Base-by-base conservation (phyloP, 2,329 filamentous ascomycete genomes). In the Arthrobotrys conoides region DNA sequence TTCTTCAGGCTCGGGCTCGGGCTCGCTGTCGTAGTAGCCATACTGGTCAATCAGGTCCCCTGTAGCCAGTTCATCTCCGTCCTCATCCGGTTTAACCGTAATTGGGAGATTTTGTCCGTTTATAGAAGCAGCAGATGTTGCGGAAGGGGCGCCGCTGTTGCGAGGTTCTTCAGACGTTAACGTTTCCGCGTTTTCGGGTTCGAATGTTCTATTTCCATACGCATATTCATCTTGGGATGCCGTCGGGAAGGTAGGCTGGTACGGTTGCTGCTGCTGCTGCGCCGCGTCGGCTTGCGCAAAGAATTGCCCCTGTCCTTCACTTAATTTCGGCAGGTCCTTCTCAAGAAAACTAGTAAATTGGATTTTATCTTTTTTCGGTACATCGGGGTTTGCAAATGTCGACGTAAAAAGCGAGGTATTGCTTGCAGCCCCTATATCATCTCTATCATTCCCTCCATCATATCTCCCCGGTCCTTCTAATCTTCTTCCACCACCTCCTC, bases 11-110 rank as follows among this genome's bases (percentile, higher is more conserved):
- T 68, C 51, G 9, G 38, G 30, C 16, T 71, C 66, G 24, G 27
- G 38, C 41, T 76, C 65, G 36, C 57, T 76, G 73, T 77, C 73
- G 61, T 36, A 36, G 33, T 77, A 71, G 44, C 51, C 73, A 53
- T 77, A 77, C 51, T 71, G 59, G 36, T 77, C 73, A 55, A 77
- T 71, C 59, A 71, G 53, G 27, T 71, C 67, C 73, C 73, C 73
- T 69, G 72, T 76, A 24, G 61, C 67, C 20, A 61, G 18, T 46
- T 64, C 65, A 71, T 77, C 73, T 77, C 67, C 73, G 67, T 77
- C 73, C 57, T 77, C 73, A 77, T 77, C 67, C 73, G 73, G 73
- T 67, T 71, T 71, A 77, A 67, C 59, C 63, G 61, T 77, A 71
- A 71, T 71, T 71, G 59, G 38, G 57, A 41, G 36, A 51, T 24